Evolutionary conservation across 306 rosid genomes (phyloP), one percentile per base, ranked within the genome.

Genomic region (Cicer cuneatum): DNA sequence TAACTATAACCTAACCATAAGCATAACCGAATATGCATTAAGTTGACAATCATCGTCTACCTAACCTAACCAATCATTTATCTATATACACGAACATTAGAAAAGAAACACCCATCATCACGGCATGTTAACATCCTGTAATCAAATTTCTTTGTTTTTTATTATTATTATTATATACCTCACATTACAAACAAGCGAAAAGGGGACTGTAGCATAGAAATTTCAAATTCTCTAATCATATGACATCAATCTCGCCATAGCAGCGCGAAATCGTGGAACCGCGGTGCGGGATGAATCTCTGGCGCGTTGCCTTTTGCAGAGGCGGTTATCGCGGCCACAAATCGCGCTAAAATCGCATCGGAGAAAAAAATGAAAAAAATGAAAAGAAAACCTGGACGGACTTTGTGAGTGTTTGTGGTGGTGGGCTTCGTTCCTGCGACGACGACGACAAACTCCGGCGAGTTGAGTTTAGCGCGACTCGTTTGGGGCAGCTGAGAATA

Each of bases 51-150:
- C 80, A 78, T 53, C 16, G 13, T 48, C 18, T 48, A 48, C 53
- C 53, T 48, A 48, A 48, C 35, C 70, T 40, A 69, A 38, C 67
- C 13, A 51, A n/a, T 29, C 53, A 65, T 16, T 56, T 43, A 45
- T 52, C 42, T 39, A 69, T 8, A 49, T 14, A 41, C 6, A 49
- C 16, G 15, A 29, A 60, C 1, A 42, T 29, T 11, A 12, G n/a
- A 58, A 58, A 19, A 9, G 11, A 33, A n/a, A 65, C 7, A 53
- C 51, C 11, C 21, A 71, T 47, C 1, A 40, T 41, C 35, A 57
- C 19, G 48, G 45, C 58, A 67, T 43, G 18, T 41, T 60, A 74
- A 59, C 33, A 61, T 61, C 77, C 18, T 33, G 71, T 40, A 57
- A 33, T 66, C 13, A 51, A 42, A 35, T 67, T 68, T 43, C 52